Conservation (phyloP, 305 asterid genomes). For the Rubia peregrina region DNA sequence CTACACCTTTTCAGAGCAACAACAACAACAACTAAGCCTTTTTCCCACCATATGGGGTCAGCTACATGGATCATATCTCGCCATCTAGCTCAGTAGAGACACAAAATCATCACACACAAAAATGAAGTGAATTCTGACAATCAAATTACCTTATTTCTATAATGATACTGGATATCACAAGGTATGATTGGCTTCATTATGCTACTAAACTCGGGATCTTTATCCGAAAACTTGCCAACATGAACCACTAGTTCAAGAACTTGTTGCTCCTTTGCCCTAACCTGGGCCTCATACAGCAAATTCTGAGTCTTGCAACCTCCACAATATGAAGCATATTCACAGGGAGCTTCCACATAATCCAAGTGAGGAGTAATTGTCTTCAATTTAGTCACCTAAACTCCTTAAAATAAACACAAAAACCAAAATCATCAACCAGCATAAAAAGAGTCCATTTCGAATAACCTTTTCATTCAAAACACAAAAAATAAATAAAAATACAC, state of each 20-base stretch:
- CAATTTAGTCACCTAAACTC: conserved; percentile 70
- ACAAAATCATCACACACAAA: not conserved
- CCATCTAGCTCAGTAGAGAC: not conserved
- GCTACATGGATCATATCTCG: not conserved
- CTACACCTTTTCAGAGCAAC: not conserved
- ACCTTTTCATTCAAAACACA: not conserved
- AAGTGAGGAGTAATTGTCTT: conserved; percentile 63
- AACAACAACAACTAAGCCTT: too few species aligned
- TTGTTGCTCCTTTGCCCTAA: conserved; percentile 79
- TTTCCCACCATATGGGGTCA: too few species aligned
- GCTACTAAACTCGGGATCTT: conserved; percentile 39
- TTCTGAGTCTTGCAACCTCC: conserved; percentile 97
- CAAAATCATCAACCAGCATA: conserved; percentile 9
- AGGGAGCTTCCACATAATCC: conserved; percentile 83
- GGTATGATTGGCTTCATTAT: conserved; percentile 85
- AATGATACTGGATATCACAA: conserved; percentile 82
- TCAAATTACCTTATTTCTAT: conserved; percentile 71
- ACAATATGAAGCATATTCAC: conserved; percentile 78
- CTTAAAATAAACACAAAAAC: not conserved
- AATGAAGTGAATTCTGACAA: conserved; percentile 11
- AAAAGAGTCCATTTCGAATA: not conserved
- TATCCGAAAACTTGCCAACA: conserved; percentile 64
- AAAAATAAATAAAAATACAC: too few species aligned
- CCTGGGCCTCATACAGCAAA: conserved; percentile 77
- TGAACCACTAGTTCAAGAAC: conserved; percentile 65